These are phyloP conservation scores for Candida palmyrensis DNA, from an alignment of 805 yeast genomes.

Conservation along the genomic window DNA sequence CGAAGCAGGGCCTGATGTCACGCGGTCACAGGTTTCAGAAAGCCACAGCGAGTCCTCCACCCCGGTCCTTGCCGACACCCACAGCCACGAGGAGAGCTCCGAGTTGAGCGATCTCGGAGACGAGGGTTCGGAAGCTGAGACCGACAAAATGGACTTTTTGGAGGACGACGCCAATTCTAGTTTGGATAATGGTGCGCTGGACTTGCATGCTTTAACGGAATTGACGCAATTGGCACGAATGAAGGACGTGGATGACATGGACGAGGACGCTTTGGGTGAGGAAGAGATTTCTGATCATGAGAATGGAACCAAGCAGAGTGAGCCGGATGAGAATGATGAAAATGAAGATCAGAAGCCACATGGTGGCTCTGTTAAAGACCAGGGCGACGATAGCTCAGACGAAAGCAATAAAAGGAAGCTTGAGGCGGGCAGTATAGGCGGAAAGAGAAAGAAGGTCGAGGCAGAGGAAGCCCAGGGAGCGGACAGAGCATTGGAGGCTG, in stretches of 20 bases:
- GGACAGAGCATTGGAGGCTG: too few relatives aligned
- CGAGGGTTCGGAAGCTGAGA: constrained; percentile 80
- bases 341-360: constrained; percentile 5
- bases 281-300: constrained; percentile 6
- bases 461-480: constrained; percentile 12
- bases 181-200: constrained; percentile 22
- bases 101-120: constrained; percentile 52
- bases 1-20: constrained; percentile 5
- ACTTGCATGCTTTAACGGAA: constrained; percentile 34
- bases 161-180: constrained; percentile 24
- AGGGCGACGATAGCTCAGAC: constrained; percentile 5
- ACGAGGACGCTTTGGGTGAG: constrained; percentile 18
- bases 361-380: constrained; percentile 1
- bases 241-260: constrained; percentile 33
- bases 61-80: not conserved
- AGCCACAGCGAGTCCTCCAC: not conserved
- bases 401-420: constrained; percentile 1
- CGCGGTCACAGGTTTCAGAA: constrained; percentile 1
- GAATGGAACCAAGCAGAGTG: constrained; percentile 4
- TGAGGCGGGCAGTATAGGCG: constrained; percentile 4
- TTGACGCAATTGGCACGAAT: constrained; percentile 38
- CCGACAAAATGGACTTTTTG: constrained; percentile 72
- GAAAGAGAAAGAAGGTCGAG: not conserved
- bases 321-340: constrained; percentile 10
- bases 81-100: constrained; percentile 29